Conservation (phyloP, 2,329 filamentous ascomycete species). For the Cytospora piceae region DNA sequence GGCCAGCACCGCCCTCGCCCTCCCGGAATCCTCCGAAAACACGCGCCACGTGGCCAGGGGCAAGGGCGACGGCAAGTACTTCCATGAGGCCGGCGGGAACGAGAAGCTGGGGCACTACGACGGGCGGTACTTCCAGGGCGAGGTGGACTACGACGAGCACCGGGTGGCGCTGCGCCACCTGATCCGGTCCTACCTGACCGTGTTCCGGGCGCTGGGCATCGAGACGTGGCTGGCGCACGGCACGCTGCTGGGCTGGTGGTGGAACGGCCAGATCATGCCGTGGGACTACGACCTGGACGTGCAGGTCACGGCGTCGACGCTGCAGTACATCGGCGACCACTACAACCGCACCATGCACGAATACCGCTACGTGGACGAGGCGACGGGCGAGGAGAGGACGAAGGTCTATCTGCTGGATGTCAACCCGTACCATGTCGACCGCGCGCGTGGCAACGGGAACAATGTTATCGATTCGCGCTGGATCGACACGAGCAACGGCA, state of each 20-base stretch:
- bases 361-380: conserved; percentile 53
- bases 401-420: conserved; percentile 73
- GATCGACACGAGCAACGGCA: conserved; percentile 75
- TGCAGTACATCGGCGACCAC: conserved; percentile 65
- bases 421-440: conserved; percentile 69
- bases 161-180: conserved; percentile 69
- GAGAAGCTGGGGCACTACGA: conserved; percentile 74
- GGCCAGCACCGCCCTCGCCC: conserved; percentile 18
- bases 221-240: conserved; percentile 90
- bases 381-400: conserved; percentile 43
- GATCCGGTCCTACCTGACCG: conserved; percentile 75
- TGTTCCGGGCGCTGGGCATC: conserved; percentile 64
- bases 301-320: conserved; percentile 71
- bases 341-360: conserved; percentile 71
- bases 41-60: background rate
- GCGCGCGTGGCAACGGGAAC: conserved; percentile 65
- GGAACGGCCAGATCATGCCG: conserved; percentile 77
- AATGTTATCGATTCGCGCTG: conserved; percentile 86
- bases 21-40: conserved; percentile 5
- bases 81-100: conserved; percentile 65
- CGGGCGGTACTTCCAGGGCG: conserved; percentile 65
- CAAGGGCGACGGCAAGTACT: conserved; percentile 58
- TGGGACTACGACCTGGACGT: conserved; percentile 88
- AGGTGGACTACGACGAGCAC: conserved; percentile 69
- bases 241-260: conserved; percentile 86